Evolutionary conservation across 2,329 filamentous ascomycete species (phyloP).

Genomic region (Talaromyces albobiverticillius): DNA sequence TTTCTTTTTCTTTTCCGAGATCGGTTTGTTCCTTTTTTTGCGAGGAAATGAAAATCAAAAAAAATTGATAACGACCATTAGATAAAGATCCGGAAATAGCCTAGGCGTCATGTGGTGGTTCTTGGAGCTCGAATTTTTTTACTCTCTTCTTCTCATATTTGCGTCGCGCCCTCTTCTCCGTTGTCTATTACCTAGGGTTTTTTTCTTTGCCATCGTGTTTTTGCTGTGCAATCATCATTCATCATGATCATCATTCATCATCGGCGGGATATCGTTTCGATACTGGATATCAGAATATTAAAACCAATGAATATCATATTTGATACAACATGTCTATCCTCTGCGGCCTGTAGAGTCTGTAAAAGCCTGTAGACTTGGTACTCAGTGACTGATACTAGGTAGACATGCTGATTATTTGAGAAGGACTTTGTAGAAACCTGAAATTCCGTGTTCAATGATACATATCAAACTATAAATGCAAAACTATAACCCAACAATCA

Average conservation of each 20-base stretch:
- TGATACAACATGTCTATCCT: not conserved
- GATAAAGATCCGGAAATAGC: conserved; percentile 14
- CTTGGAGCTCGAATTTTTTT: conserved; percentile 13
- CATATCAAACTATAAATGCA: too few species aligned
- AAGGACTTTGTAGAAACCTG: not conserved
- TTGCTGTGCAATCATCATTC: conserved; percentile 4
- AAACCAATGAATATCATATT: conserved; percentile 6
- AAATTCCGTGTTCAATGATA: not conserved
- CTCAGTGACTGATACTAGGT: too few species aligned
- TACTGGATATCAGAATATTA: conserved; percentile 6
- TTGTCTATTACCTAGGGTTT: conserved; percentile 6
- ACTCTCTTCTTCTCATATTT: conserved; percentile 14
- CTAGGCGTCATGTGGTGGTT: conserved; percentile 16
- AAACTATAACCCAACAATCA: too few species aligned
- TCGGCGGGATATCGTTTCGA: conserved; percentile 15
- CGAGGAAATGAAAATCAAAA: conserved; percentile 1
- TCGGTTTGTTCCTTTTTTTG: conserved; percentile 22
- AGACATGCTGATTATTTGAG: too few species aligned
- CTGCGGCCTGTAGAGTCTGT: not conserved
- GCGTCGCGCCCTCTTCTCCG: conserved; percentile 13
- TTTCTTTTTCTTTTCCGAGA: conserved; percentile 19
- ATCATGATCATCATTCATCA: conserved; percentile 16
- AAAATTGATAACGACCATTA: conserved; percentile 11
- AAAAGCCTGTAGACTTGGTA: too few species aligned
- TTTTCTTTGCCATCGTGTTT: not conserved